Base-by-base conservation (phyloP, 805 yeast genomes). In the Candida manassasensis region DNA sequence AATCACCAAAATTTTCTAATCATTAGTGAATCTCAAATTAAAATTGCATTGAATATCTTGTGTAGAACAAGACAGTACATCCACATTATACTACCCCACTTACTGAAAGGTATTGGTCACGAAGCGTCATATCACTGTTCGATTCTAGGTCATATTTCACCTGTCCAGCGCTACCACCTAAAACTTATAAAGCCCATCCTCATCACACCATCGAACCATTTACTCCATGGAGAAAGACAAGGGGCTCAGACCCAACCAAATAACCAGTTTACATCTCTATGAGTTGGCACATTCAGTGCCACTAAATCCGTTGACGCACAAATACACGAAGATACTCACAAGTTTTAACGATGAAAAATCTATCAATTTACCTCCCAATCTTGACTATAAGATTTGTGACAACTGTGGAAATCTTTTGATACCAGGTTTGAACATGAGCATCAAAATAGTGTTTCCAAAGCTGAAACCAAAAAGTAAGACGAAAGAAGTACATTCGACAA, bases 391-490 rank as follows among this genome's bases (percentile, higher is more conserved):
- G 34, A 46, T 53, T 34, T 67, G 72, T 39, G 35, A 36, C 3
- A 32, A 38, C 8, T 67, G 72, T 40, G 66, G 66, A 4, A 39
- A 47, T 6, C 33, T 57, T 14, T 47, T 41, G 29, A 50, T 67
- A 2, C 64, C 70, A 2, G 72, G 72, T 3, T 42, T 64, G 27
- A 56, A 62, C 2, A 42, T 51, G 16, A 38, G 50, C 7, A 37
- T 39, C 21, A 42, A 57, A 12, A 47, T 63, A 3, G 32, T 31
- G 16, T 61, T 50, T 39, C 30, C 37, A 35, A 34, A 36, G 39
- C 30, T 14, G 9, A 24, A 24, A n/a, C 12, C 27, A 5, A 24
- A 24, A n/a, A 7, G 12, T 24, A n/a, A 19, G 10, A 7, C 12
- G 8, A 24, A 24, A 24, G 12, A 7, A 7, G 12, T n/a, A n/a